Evolutionary conservation across 805 yeast species (phyloP), one percentile per base, ranked within the genome.

Genomic region (Ogataea zsoltii): DNA sequence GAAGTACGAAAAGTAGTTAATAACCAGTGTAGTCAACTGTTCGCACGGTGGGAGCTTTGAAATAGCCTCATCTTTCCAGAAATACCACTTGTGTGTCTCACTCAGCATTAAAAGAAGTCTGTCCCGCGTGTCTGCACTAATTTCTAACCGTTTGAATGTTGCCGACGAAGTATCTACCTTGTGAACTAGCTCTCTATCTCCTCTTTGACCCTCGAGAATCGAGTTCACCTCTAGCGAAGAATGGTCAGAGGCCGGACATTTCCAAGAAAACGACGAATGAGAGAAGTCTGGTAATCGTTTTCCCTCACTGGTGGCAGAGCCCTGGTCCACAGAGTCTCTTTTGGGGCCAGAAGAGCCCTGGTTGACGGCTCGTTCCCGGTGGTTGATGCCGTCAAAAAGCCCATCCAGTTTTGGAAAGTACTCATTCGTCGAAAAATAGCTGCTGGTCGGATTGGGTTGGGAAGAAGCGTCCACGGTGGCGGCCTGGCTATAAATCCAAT

Each of bases 251-350:
- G 12, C 21, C 12, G 43, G 47, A 9, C 38, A 19, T 21, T 44
- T 44, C 42, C 43, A 44, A 3, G 43, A 33, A 7, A 44, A 40
- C 3, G 47, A 44, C 23, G 47, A 44, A 3, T 38, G 38, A 10
- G 47, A 38, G 21, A 44, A 44, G 19, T 44, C 47, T 13, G 47
- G 47, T n/a, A 38, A 17, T 18, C 18, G 34, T 30, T 33, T 32
- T 16, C 28, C 34, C 23, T 21, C 30, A 17, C 34, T 26, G 25
- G 39, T 9, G 9, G 26, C 39, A n/a, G 33, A 31, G 12, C 15
- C 18, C 7, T 11, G 13, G 14, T 19, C 31, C 7, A 19, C 18
- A 7, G 38, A 14, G 15, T 30, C 28, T 7, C n/a, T 19, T 6
- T 17, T 31, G 16, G 28, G n/a, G n/a, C n/a, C 18, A 4, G 43